Evolutionary conservation across 345 rosid genomes (phyloP).

Genomic region (Linum tenue): DNA sequence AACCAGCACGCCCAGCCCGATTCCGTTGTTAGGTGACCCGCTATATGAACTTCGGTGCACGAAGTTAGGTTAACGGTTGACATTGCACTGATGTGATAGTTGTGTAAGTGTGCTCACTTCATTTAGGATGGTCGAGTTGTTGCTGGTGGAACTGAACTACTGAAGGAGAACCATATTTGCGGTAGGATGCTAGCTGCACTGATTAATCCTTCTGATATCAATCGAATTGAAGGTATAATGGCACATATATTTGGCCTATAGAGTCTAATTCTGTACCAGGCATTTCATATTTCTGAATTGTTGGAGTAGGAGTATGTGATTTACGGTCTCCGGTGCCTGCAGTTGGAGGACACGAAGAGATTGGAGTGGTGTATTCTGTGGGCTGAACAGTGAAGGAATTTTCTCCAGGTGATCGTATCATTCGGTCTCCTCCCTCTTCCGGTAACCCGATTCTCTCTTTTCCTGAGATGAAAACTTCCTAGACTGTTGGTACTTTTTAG

Average conservation of each 20-base stretch:
- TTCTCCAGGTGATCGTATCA: slow-evolving; percentile 72
- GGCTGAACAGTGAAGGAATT: slow-evolving; percentile 58
- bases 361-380: slow-evolving; percentile 64
- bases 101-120: not conserved
- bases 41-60: not conserved
- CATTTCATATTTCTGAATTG: not conserved
- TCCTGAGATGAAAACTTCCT: no score
- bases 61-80: not conserved
- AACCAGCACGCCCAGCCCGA: slow-evolving; percentile 75
- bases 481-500: no score
- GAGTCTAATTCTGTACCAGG: not conserved
- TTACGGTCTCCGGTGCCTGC: slow-evolving; percentile 86
- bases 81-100: not conserved
- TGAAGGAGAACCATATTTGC: slow-evolving; percentile 65
- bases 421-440: slow-evolving; percentile 75
- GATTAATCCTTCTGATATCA: slow-evolving; percentile 85
- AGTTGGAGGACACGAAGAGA: slow-evolving; percentile 89
- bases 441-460: slow-evolving; percentile 26
- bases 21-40: slow-evolving; percentile 53
- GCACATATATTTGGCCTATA: not conserved
- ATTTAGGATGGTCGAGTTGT: slow-evolving; percentile 46
- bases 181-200: slow-evolving; percentile 87
- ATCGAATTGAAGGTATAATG: slow-evolving; percentile 62
- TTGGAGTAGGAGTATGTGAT: slow-evolving; percentile 61
- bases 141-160: slow-evolving; percentile 66